Evolutionary conservation across 352 stramenopile species (phyloP), one percentile per base, ranked within the genome.

Genomic region (Plasmopara muralis): DNA sequence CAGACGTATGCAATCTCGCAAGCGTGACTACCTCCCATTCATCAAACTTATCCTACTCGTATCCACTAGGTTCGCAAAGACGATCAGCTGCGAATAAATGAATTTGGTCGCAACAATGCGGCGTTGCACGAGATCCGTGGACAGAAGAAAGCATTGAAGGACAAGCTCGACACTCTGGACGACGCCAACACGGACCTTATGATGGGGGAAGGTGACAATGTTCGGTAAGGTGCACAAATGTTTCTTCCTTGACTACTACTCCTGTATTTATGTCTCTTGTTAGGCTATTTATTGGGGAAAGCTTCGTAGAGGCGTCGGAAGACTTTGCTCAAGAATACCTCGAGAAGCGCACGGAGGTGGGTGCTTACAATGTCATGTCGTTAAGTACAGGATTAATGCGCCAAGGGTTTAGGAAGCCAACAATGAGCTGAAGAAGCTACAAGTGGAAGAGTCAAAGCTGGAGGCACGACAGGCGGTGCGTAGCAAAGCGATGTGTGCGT

Each of bases 1-100:
- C 73, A 43, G 81, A 92, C 55, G 81, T 89, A 65, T 53, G 78
- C 79, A 16, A 47, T 37, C 10, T 52, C 20, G 9, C n/a, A 18
- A 41, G 15, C 25, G 31, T 50, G 12, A n/a, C 8, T 38, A 49
- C 9, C 37, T 39, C 35, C 20, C 16, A 41, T 46, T 13, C 35
- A 6, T 37, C 14, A 44, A 37, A 47, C 41, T 30, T 14, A 52
- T n/a, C 0, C 33, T 45, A 31, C 44, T 15, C 9, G 29, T 52
- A 8, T 6, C 9, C 40, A 44, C n/a, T 57, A 98, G 87, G 95
- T 99, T 47, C 87, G 93, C 46, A 82, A 85, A 55, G 89, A 98
- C 72, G 96, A 99, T 76, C 96, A 99, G 77, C 66, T 97, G 61
- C 83, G 85, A 43, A 99, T 99, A 64, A 99, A 99, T 71, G 92